Base-by-base conservation (phyloP, 768 basidiomycete genomes). In the Grammothele lineata region DNA sequence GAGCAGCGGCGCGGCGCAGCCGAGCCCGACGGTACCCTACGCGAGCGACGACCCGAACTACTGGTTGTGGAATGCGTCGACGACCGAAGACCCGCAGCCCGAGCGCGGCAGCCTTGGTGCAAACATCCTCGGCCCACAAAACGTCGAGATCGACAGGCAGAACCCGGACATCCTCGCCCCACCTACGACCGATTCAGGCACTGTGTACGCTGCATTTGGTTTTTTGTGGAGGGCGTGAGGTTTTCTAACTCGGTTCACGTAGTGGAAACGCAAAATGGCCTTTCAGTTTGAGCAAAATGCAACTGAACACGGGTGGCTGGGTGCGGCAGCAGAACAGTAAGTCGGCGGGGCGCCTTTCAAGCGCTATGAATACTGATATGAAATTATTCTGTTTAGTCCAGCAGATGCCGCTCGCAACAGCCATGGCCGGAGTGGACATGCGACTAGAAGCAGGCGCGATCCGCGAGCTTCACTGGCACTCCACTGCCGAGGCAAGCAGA, bases 231-330 rank as follows among this genome's bases (percentile, higher is more conserved):
- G 19, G 3, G 4, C 24, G 15, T 12, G 2, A 30, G 27, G 34
- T 15, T 8, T 7, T 35, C 15, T 41, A 22, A 40, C 25, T 33
- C 19, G 24, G 5, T 33, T 19, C 7, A n/a, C 23, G 22, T 40
- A 73, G 68, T 0, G 43, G 50, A 0, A 82, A 81, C 53, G 70
- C 71, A 50, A 84, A 83, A 55, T 85, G 83, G 83, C 75, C 81
- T 0, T 80, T 83, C 57, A 67, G 74, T 39, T 60, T 81, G 18
- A 82, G 81, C 50, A 79, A 80, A 55, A 82, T 71, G 55, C 76
- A 78, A 19, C 54, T 85, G 4, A 72, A 75, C 42, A 68, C 70
- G 3, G 83, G 81, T n/a, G 83, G 83, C 2, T 85, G 82, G 81
- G 76, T 81, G 21, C 71, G 81, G 37, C 72, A 81, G 57, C 74